phyloP scores from a whole-genome alignment of 176 grass and related monocot genomes.

The Bromus sterilis region DNA sequence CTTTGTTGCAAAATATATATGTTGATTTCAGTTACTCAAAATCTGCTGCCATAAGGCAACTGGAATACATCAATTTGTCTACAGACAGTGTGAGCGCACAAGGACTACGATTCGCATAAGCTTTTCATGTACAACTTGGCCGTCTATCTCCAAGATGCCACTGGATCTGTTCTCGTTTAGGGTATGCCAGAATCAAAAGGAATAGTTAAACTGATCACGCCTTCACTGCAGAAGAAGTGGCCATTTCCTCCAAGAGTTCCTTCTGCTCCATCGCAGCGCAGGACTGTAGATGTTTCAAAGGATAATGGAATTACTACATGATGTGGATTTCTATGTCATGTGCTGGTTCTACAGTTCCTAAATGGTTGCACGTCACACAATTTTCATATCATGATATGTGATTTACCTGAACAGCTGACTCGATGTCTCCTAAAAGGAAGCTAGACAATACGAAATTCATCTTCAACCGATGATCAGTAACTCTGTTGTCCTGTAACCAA shows the following conservation, averaged over 20 bases:
- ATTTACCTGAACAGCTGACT: conserved; percentile 69
- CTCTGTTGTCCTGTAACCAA: conserved; percentile 76
- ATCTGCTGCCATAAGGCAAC: not conserved
- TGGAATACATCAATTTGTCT: not conserved
- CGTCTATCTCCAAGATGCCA: not conserved
- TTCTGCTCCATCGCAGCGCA: conserved; percentile 76
- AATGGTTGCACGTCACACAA: not conserved
- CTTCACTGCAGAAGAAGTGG: conserved; percentile 26
- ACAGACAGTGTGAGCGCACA: not conserved
- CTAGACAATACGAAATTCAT: conserved; percentile 79
- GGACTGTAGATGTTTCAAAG: conserved; percentile 24
- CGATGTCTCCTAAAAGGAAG: conserved; percentile 85
- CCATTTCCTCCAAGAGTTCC: conserved; percentile 87
- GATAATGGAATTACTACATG: not conserved
- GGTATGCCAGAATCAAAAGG: not conserved
- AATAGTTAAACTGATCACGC: not conserved
- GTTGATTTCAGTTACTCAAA: conserved; percentile 9
- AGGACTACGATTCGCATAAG: not conserved
- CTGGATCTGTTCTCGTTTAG: not conserved
- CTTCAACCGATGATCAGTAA: conserved; percentile 84
- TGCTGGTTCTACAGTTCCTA: not conserved
- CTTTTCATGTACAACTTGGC: conserved; percentile 2
- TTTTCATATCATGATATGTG: not conserved
- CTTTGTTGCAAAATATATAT: not conserved
- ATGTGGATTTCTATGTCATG: not conserved